Conservation (phyloP, 495 filamentous ascomycete species). For the Xylaria bambusicola region DNA sequence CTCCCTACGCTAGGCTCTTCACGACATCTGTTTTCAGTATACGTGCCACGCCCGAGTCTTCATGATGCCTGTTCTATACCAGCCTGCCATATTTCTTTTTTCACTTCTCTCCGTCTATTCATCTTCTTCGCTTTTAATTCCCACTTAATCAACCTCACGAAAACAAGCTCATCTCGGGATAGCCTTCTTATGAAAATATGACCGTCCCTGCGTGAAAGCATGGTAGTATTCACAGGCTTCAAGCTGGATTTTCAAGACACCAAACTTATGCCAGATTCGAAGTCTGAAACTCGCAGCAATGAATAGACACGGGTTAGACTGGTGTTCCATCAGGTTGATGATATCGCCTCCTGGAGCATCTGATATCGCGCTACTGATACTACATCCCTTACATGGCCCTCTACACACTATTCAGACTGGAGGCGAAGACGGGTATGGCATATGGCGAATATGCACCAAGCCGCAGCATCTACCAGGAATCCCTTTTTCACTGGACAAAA, state of each 20-base stretch:
- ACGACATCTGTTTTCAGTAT: slow-evolving; percentile 32
- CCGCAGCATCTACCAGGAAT: slow-evolving; percentile 24
- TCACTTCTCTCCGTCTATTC: slow-evolving; percentile 46
- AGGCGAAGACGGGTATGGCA: slow-evolving; percentile 25
- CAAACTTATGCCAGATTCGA: slow-evolving; percentile 22
- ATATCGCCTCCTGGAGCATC: slow-evolving; percentile 22
- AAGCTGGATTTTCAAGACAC: slow-evolving; percentile 23
- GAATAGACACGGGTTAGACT: slow-evolving; percentile 41
- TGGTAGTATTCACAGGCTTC: slow-evolving; percentile 3
- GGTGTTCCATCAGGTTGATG: slow-evolving; percentile 29
- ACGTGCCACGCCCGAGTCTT: slow-evolving; percentile 47
- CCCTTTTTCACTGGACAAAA: slow-evolving; percentile 22
- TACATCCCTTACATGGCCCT: neutral
- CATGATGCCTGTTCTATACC: slow-evolving; percentile 54
- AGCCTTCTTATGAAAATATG: slow-evolving; percentile 12
- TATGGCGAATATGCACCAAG: slow-evolving; percentile 30
- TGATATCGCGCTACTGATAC: slow-evolving; percentile 9
- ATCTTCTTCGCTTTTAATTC: slow-evolving; percentile 49
- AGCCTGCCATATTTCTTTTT: slow-evolving; percentile 48
- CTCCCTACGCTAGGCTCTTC: slow-evolving; percentile 77
- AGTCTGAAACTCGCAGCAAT: slow-evolving; percentile 39
- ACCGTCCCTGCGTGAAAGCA: slow-evolving; percentile 23
- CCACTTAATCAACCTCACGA: slow-evolving; percentile 45
- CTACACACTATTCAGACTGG: slow-evolving; percentile 11
- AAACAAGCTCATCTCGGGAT: slow-evolving; percentile 19